phyloP scores from a whole-genome alignment of 2,329 filamentous ascomycete species.

The Sclerotinia spermophila region DNA sequence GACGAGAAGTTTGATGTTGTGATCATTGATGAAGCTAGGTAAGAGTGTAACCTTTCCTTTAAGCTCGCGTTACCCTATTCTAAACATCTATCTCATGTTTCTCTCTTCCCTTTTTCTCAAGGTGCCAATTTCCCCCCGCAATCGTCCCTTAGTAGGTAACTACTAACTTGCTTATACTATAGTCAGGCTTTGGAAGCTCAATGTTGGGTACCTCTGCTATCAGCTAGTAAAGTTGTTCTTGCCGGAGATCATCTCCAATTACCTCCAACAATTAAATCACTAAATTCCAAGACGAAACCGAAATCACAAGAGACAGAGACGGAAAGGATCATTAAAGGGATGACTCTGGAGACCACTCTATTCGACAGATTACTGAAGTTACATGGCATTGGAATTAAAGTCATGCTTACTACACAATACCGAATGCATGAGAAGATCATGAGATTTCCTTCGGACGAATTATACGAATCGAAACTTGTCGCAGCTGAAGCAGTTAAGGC shows the following conservation, averaged over 20 bases:
- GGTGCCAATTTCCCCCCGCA: not conserved
- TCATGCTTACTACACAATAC: slow-evolving; percentile 95
- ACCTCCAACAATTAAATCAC: slow-evolving; percentile 88
- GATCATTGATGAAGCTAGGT: slow-evolving; percentile 84
- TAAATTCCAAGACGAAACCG: slow-evolving; percentile 48
- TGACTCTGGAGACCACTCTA: slow-evolving; percentile 79
- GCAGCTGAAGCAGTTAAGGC: slow-evolving; percentile 75
- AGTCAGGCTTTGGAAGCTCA: slow-evolving; percentile 91
- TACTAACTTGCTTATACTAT: not conserved
- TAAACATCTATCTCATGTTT: not conserved
- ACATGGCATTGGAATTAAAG: slow-evolving; percentile 80
- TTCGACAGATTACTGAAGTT: slow-evolving; percentile 84
- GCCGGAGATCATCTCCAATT: slow-evolving; percentile 94
- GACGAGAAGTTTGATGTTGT: slow-evolving; percentile 86
- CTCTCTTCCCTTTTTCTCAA: not conserved
- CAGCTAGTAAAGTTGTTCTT: slow-evolving; percentile 78
- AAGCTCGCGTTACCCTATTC: too few species aligned
- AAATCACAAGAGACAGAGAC: slow-evolving; percentile 39
- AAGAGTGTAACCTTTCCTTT: not conserved
- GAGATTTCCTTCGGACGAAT: slow-evolving; percentile 83
- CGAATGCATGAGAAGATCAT: slow-evolving; percentile 97
- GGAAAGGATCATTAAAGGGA: slow-evolving; percentile 45
- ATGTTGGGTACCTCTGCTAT: slow-evolving; percentile 88
- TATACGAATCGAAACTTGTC: slow-evolving; percentile 79
- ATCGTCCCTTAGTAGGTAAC: not conserved